Base-by-base conservation (phyloP, 176 grass and related monocot genomes). In the Eremochloa ophiuroides region DNA sequence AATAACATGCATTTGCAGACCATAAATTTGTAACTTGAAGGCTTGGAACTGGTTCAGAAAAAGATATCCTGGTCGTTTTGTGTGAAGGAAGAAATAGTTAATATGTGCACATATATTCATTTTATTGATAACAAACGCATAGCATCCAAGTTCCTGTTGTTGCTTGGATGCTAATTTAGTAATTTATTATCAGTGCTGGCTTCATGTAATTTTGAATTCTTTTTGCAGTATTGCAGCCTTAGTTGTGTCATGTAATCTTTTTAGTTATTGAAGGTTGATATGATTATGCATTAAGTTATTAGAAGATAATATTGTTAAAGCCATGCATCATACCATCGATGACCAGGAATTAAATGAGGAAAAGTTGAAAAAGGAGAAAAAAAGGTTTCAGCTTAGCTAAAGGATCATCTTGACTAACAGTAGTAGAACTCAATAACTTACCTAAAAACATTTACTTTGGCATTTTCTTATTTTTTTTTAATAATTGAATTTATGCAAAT, bases 401-500 rank as follows among this genome's bases (percentile, higher is more conserved):
- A 87, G 37, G 50, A 29, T 69, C 10, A 8, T 75, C 55, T 43
- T 76, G 70, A 67, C 26, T 80, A 33, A 74, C 15, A 73, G 51
- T 40, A 47, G 15, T 68, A 59, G n/a, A 11, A 1, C 7, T 33
- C 9, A 81, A 68, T 30, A 53, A 58, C 25, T 75, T 46, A 59
- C 13, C 28, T 14, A 13, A 9, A 46, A 43, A 81, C 80, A 58
- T 34, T 33, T 81, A 46, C 80, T n/a, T 81, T 10, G 55, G 46
- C 29, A 12, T 29, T n/a, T 80, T 25, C 53, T 60, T 20, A 31
- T 31, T 48, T 4, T 35, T 38, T 17, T 30, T 55, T 25, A 34
- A 62, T 23, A 44, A 27, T 58, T 80, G 35, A 86, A 86, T 50
- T 35, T 35, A 28, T 74, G 84, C 43, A 86, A 85, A 71, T 73